These are phyloP conservation scores for Xylaria venustula DNA, from an alignment of 495 filamentous ascomycete genomes.

Conservation along the genomic window DNA sequence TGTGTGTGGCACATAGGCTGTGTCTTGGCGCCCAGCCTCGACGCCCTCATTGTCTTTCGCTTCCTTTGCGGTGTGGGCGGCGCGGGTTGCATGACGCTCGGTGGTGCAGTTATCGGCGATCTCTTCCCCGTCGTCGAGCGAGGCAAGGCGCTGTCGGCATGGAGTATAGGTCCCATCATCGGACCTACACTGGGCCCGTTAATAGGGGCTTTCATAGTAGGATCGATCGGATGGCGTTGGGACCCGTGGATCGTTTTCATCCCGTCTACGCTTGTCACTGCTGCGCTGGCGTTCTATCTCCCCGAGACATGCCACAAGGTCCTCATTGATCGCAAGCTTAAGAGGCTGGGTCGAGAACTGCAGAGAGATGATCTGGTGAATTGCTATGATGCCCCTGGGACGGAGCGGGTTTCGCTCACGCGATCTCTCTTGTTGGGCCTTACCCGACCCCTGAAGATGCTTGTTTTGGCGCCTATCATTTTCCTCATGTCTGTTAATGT, in stretches of 20 bases:
- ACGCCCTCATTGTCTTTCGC: slow-evolving; percentile 60
- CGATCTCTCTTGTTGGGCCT: slow-evolving; percentile 37
- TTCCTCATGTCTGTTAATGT: slow-evolving; percentile 70
- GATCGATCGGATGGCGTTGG: slow-evolving; percentile 61
- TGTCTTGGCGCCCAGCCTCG: slow-evolving; percentile 60
- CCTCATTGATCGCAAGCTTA: slow-evolving; percentile 50
- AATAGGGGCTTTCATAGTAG: slow-evolving; percentile 50
- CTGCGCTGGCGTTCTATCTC: slow-evolving; percentile 47
- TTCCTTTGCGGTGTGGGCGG: slow-evolving; percentile 63
- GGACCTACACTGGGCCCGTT: slow-evolving; percentile 48
- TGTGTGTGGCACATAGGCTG: slow-evolving; percentile 69
- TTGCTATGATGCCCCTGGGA: slow-evolving; percentile 28
- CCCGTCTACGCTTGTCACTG: slow-evolving; percentile 36
- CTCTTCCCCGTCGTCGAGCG: slow-evolving; percentile 53
- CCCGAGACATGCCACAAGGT: slow-evolving; percentile 55
- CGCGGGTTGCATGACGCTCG: slow-evolving; percentile 51
- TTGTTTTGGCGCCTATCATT: slow-evolving; percentile 62
- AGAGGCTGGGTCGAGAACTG: slow-evolving; percentile 34
- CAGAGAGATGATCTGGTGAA: slow-evolving; percentile 30
- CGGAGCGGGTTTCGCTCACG: slow-evolving; percentile 17
- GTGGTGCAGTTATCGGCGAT: slow-evolving; percentile 57
- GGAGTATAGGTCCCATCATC: slow-evolving; percentile 40
- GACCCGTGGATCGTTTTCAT: slow-evolving; percentile 58
- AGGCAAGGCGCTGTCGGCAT: slow-evolving; percentile 59
- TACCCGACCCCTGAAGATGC: slow-evolving; percentile 54